Base-by-base conservation (phyloP, 306 rosid species). In the Fragaria ananassa region DNA sequence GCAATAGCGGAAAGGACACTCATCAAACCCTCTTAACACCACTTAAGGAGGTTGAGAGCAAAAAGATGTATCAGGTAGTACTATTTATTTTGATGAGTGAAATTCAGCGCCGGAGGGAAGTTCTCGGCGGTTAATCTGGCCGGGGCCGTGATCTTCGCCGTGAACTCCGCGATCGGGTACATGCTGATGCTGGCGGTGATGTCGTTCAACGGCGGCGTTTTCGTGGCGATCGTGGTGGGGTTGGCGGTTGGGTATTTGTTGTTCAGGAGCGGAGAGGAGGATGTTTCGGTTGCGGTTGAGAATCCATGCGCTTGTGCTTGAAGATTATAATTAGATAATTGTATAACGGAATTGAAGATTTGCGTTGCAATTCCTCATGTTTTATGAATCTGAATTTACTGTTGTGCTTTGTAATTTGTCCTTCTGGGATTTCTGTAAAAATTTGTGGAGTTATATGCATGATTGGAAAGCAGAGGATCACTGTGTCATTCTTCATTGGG, bases 161-260 rank as follows among this genome's bases (percentile, higher is more conserved):
- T 95, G 44, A 92, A 87, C 46, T 83, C 98, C 49, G 93, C 90
- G 87, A 87, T 95, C 77, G 98, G 98, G 17, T 95, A 95, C 80
- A 29, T 92, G 72, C 77, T 95, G 78, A 95, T 95, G 98, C 76
- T 95, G 71, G 88, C 98, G 35, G 74, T 92, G 42, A 95, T 95
- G 98, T 95, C 98, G 5, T 95, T 80, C 67, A 95, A 95, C 76
- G 97, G 96, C 4, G 98, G 98, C 17, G 97, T 92, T 10, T 90
- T 95, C 56, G 72, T 92, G 21, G 97, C 97, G 1, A 45, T 92
- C 39, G 96, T 86, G 1, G 44, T 90, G 53, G 98, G 98, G 68
- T 93, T 95, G 3, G 81, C 91, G 34, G 34, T 85, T 21, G 99
- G 99, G n/a, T 89, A 89, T 68, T 80, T 87, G 71, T 35, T 77